Percentiles rank a stretch among this genome's conserved stretches.
Conservation (phyloP, 2,329 filamentous ascomycete species). For the Verticillium albo-atrum region DNA sequence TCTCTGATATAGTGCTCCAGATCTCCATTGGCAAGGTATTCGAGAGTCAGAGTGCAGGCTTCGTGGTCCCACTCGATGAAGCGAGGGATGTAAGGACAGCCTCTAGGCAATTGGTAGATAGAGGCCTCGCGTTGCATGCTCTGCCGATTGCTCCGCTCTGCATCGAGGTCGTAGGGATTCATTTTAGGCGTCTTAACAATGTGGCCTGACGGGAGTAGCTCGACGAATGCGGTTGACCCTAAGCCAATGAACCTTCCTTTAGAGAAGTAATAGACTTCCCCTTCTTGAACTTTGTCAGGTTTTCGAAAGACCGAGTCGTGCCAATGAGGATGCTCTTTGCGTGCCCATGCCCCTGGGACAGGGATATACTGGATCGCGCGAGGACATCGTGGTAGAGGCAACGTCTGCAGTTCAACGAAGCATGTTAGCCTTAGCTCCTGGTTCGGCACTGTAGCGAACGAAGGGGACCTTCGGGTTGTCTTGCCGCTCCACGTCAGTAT, state of each 20-base stretch:
- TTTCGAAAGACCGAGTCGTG: constrained; percentile 16
- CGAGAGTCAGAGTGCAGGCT: constrained; percentile 18
- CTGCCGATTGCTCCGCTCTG: constrained; percentile 3
- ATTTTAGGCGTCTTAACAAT: constrained; percentile 16
- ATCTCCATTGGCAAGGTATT: constrained; percentile 19
- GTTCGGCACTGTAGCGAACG: too few species aligned
- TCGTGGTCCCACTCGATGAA: constrained; percentile 17
- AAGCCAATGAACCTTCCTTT: constrained; percentile 12
- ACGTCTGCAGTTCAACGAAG: too few species aligned
- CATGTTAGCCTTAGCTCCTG: too few species aligned
- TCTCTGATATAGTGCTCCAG: constrained; percentile 2
- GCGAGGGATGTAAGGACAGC: constrained; percentile 14
- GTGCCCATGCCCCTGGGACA: constrained; percentile 14
- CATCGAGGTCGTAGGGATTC: constrained; percentile 10
- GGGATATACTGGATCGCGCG: constrained; percentile 9
- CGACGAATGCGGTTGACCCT: constrained; percentile 14
- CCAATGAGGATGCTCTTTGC: constrained; percentile 13
- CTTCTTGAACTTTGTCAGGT: constrained; percentile 10
- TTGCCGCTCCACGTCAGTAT: too few species aligned
- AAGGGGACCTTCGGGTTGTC: too few species aligned
- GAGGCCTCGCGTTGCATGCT: constrained; percentile 16
- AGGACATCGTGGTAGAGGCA: neutral
- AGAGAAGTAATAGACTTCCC: constrained; percentile 15
- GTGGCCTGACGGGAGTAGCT: constrained; percentile 15
- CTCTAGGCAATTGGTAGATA: constrained; percentile 17